Evolutionary conservation across 2,329 filamentous ascomycete genomes (phyloP).

Genomic region (Thielaviopsis musarum): DNA sequence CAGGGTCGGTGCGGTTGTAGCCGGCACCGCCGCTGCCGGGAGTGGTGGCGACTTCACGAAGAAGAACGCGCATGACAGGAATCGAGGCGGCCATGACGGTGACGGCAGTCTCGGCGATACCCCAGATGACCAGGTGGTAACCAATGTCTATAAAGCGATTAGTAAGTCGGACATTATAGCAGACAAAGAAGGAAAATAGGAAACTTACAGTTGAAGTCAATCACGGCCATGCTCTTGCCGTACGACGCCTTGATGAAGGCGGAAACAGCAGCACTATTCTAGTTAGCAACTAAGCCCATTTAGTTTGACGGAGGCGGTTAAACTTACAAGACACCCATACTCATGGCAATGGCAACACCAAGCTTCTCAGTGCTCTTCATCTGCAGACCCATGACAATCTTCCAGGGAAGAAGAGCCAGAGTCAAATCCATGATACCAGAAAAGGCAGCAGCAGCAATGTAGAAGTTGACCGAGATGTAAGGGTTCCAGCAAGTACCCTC

Average conservation of each 20-base stretch:
- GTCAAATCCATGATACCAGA: conserved; percentile 14
- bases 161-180: background rate
- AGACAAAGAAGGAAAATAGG: too few species aligned
- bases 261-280: conserved; percentile 5
- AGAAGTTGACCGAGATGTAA: conserved; percentile 6
- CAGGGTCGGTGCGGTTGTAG: conserved; percentile 11
- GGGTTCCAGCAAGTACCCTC: conserved; percentile 16
- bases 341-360: conserved; percentile 16
- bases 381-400: conserved; percentile 16
- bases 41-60: conserved; percentile 12
- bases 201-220: conserved; percentile 8
- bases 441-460: conserved; percentile 10
- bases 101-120: conserved; percentile 12
- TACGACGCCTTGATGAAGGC: conserved; percentile 9
- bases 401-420: conserved; percentile 16
- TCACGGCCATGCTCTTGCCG: background rate
- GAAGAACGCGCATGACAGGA: conserved; percentile 15
- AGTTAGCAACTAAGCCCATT: background rate
- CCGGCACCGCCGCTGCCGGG: conserved; percentile 2
- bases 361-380: conserved; percentile 18
- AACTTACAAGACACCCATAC: conserved; percentile 17
- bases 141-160: background rate
- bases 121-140: conserved; percentile 12
- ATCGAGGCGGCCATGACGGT: conserved; percentile 16
- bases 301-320: background rate